Conservation (phyloP, 2,329 filamentous ascomycete species). For the Teratosphaeriaceae sp. region DNA sequence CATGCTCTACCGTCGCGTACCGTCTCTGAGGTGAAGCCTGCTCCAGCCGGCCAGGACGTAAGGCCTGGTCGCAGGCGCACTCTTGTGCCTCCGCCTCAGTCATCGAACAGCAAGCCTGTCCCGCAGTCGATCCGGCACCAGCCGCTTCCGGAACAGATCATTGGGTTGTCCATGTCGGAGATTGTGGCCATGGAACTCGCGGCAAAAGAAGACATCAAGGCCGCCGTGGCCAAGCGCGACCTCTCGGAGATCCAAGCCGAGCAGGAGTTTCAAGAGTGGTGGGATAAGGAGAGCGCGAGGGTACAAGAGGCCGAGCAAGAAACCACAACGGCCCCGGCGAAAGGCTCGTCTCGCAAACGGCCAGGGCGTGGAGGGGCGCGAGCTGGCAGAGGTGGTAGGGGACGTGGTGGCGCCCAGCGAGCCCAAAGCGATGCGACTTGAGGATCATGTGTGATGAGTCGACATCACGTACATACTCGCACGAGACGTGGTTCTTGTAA, state of each 20-base stretch:
- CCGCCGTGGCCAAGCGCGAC: conserved; percentile 80
- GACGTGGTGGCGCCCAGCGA: neutral
- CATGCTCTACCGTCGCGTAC: conserved; percentile 18
- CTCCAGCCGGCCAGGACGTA: conserved; percentile 1
- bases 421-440: neutral
- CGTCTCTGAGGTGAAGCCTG: conserved; percentile 10
- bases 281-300: conserved; percentile 75
- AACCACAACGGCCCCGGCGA: conserved; percentile 5
- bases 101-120: conserved; percentile 30
- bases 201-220: conserved; percentile 75
- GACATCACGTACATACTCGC: too few species aligned
- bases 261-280: conserved; percentile 95
- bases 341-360: neutral
- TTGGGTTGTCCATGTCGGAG: conserved; percentile 73
- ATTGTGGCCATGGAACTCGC: conserved; percentile 82
- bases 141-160: conserved; percentile 53
- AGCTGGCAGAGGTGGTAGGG: conserved; percentile 10
- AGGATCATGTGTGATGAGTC: too few species aligned
- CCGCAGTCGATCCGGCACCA: conserved; percentile 45
- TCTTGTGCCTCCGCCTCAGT: conserved; percentile 10
- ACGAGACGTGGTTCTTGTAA: too few species aligned
- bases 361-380: conserved; percentile 13
- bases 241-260: conserved; percentile 94
- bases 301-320: conserved; percentile 35
- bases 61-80: conserved; percentile 3